Evolutionary conservation across 257 asterid genomes (phyloP).

Genomic region (Nicotiana tomentosiformis): DNA sequence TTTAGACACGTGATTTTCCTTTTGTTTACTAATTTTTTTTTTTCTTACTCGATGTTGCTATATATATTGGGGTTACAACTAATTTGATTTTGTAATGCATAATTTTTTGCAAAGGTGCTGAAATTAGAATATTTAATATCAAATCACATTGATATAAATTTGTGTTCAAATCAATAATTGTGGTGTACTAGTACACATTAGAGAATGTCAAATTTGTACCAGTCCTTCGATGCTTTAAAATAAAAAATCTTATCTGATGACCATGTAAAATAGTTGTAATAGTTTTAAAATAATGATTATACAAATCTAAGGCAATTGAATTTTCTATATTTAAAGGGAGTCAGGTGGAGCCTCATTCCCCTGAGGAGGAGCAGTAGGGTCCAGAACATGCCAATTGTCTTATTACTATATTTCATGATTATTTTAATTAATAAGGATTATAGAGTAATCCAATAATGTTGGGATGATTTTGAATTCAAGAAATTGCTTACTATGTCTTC

Average conservation of each 20-base stretch:
- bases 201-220: not conserved
- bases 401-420: not conserved
- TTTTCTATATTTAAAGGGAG: slow-evolving; percentile 1
- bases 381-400: slow-evolving; percentile 14
- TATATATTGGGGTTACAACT: too few relatives aligned
- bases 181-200: not conserved
- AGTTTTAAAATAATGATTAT: not conserved
- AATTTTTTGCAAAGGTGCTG: too few relatives aligned
- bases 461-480: not conserved
- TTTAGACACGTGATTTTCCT: too few relatives aligned
- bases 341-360: not conserved
- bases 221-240: not conserved
- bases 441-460: not conserved
- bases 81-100: too few relatives aligned
- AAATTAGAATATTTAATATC: not conserved
- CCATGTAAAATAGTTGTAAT: not conserved
- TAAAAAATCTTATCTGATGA: not conserved
- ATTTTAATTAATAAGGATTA: not conserved
- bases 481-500: not conserved
- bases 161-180: too few relatives aligned
- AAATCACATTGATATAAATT: too few relatives aligned
- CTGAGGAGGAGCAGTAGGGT: slow-evolving; percentile 18
- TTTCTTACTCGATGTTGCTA: too few relatives aligned
- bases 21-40: too few relatives aligned
- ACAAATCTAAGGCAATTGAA: not conserved